phyloP scores from a whole-genome alignment of 108 stramenopile genomes.

The Skeletonema tropicum region DNA sequence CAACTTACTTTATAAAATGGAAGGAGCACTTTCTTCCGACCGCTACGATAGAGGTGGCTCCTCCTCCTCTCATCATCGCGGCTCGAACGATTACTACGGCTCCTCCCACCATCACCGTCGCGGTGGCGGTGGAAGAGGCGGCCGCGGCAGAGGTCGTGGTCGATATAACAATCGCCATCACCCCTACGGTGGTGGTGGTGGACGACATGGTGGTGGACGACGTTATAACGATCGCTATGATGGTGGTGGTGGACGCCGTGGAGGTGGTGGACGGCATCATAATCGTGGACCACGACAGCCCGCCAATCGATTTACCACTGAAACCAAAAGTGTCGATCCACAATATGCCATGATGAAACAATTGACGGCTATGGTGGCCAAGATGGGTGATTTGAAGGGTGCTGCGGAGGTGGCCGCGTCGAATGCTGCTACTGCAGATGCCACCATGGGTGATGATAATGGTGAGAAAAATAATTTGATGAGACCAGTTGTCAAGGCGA shows the following conservation, averaged over 20 bases:
- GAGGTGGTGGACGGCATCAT: slow-evolving; percentile 24
- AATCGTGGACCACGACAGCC: slow-evolving; percentile 46
- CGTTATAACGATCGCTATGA: slow-evolving; percentile 6
- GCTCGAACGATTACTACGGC: slow-evolving; percentile 3
- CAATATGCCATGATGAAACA: slow-evolving; percentile 57
- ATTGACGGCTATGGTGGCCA: slow-evolving; percentile 74
- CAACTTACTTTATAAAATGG: slow-evolving; percentile 9
- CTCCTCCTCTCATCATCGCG: slow-evolving; percentile 3
- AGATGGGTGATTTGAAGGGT: slow-evolving; percentile 73
- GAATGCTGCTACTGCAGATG: background rate
- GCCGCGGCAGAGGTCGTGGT: slow-evolving; percentile 19
- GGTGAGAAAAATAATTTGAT: slow-evolving; percentile 12
- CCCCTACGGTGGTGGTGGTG: slow-evolving; percentile 42
- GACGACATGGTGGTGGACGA: slow-evolving; percentile 19
- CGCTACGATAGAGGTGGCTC: slow-evolving; percentile 31
- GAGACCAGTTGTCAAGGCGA: slow-evolving; percentile 41
- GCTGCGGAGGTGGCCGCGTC: slow-evolving; percentile 37
- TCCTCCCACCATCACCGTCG: slow-evolving; percentile 22
- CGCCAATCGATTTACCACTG: slow-evolving; percentile 69
- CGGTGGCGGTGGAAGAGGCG: slow-evolving; percentile 20
- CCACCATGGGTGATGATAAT: background rate
- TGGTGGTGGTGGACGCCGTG: slow-evolving; percentile 32
- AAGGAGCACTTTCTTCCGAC: slow-evolving; percentile 44
- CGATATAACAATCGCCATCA: slow-evolving; percentile 20
- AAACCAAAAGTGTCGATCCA: slow-evolving; percentile 58